Evolutionary conservation across 164 flowering plant species (phyloP).

Genomic region (Warburgia ugandensis): DNA sequence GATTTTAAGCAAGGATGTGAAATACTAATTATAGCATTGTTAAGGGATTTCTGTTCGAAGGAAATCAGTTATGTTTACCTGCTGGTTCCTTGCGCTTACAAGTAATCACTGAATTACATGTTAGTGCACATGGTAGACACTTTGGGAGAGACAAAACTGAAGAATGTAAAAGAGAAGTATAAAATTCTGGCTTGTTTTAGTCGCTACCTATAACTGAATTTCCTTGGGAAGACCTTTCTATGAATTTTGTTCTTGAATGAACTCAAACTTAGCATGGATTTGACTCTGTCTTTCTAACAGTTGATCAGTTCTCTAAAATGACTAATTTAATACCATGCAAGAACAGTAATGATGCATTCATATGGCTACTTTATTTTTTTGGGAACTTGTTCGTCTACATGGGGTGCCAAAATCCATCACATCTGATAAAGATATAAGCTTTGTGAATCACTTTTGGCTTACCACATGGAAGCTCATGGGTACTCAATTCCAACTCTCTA

Average conservation of each 20-base stretch:
- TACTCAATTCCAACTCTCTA: neutral
- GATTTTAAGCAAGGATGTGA: neutral
- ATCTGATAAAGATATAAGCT: neutral
- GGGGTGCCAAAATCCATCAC: no score
- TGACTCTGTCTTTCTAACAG: neutral
- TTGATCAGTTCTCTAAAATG: neutral
- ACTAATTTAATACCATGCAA: neutral
- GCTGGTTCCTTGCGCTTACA: neutral
- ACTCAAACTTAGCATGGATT: no score
- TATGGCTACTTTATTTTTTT: neutral
- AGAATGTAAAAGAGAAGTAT: neutral
- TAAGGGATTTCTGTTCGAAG: neutral
- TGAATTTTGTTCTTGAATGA: neutral
- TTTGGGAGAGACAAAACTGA: neutral
- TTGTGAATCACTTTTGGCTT: neutral
- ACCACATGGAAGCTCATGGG: neutral
- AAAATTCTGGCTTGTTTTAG: neutral
- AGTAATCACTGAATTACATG: neutral
- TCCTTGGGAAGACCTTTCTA: conserved; percentile 1
- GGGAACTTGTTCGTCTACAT: neutral
- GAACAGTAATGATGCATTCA: no score
- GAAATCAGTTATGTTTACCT: neutral
- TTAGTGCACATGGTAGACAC: neutral
- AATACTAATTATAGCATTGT: neutral
- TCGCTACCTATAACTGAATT: neutral